Evolutionary conservation across 2,329 filamentous ascomycete species (phyloP), one percentile per base, ranked within the genome.

Genomic region (Beauveria sp.): DNA sequence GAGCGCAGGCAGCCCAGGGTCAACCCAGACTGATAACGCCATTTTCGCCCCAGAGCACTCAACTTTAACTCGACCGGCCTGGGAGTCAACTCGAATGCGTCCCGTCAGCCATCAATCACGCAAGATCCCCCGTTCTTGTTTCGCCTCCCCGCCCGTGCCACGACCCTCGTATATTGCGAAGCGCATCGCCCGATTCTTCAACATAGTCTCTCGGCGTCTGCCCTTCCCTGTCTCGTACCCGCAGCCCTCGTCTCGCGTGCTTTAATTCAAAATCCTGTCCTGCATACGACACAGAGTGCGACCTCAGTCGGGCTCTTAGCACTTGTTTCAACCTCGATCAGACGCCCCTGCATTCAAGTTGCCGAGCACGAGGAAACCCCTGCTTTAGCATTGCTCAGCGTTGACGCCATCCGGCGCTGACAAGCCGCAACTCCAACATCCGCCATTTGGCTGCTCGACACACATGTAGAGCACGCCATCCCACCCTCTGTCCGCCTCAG

Each of bases 11-110:
- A 18, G 38, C 28, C 22, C 45, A 26, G 34, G 24, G 45, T 28
- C 42, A 24, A 26, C 20, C 38, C 26, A 43, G 51, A 38, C 38
- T 38, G 69, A 75, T 75, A 73, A 74, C 73, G 73, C 73, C 72
- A 75, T 75, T 70, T 67, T 70, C 63, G 68, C 71, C 69, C 69
- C 69, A 71, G 69, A 74, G 73, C 73, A 74, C 69, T 65, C 65
- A 69, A 66, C 51, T 60, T 20, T 28, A 49, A 43, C 40, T 53
- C 16, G 40, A 54, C 40, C 26, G 53, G 57, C 49, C 43, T 46
- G 26, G 9, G 26, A 38, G 40, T 22, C 24, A 46, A 52, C 57
- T 52, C 22, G 20, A 5, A 46, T 47, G 28, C 26, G 18, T 30
- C 50, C 14, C n/a, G 58, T 52, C 43, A 49, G 58, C 51, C 58